Evolutionary conservation across 2,329 filamentous ascomycete genomes (phyloP).

Genomic region (Nemania abortiva): DNA sequence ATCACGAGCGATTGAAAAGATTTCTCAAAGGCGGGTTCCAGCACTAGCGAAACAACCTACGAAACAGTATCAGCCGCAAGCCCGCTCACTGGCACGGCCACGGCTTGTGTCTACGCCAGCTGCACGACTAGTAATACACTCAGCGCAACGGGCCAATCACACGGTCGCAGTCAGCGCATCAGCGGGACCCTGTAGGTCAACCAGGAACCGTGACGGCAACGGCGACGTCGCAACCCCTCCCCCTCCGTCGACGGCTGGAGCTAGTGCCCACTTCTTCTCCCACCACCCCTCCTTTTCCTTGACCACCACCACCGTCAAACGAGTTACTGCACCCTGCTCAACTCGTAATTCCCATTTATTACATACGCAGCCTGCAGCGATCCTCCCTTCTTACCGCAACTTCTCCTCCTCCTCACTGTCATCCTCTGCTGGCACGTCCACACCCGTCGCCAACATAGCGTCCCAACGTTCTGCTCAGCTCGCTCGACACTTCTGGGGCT

Average conservation of each 20-base stretch:
- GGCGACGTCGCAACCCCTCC: slow-evolving; percentile 44
- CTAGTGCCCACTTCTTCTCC: slow-evolving; percentile 11
- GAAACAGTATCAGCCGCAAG: slow-evolving; percentile 38
- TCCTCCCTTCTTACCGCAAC: slow-evolving; percentile 30
- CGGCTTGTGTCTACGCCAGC: slow-evolving; percentile 2
- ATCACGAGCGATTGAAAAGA: slow-evolving; percentile 38
- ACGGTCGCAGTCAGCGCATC: slow-evolving; percentile 42
- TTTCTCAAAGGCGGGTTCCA: slow-evolving; percentile 36
- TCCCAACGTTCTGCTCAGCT: slow-evolving; percentile 65
- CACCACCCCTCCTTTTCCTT: slow-evolving; percentile 31
- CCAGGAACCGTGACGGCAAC: slow-evolving; percentile 37
- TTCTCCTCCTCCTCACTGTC: slow-evolving; percentile 28
- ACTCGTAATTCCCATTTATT: slow-evolving; percentile 41
- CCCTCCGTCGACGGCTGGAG: slow-evolving; percentile 45
- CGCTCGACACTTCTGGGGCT: slow-evolving; percentile 65
- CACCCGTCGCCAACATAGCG: slow-evolving; percentile 57
- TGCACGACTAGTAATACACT: slow-evolving; percentile 28
- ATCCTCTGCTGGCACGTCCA: slow-evolving; percentile 24
- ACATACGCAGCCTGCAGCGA: slow-evolving; percentile 40
- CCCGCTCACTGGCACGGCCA: slow-evolving; percentile 12
- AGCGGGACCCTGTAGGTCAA: slow-evolving; percentile 43
- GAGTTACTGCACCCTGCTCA: slow-evolving; percentile 14
- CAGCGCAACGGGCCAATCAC: slow-evolving; percentile 49
- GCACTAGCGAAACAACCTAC: slow-evolving; percentile 31
- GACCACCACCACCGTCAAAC: slow-evolving; percentile 19